phyloP scores from a whole-genome alignment of 306 rosid genomes.

The Prunus dulcis region DNA sequence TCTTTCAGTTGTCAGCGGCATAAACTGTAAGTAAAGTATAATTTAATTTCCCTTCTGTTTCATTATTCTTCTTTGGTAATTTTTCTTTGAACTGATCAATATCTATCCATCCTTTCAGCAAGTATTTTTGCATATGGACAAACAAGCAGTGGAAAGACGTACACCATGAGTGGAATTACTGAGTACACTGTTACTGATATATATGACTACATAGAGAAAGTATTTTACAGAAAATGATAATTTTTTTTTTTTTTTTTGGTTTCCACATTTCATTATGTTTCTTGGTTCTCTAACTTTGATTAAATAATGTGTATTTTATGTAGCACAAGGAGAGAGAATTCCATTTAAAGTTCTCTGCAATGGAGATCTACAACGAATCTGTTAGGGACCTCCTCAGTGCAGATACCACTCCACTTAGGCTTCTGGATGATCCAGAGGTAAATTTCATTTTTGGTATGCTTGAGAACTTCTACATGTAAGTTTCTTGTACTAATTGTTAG shows the following conservation, averaged over 20 bases:
- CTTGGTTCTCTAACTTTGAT: slow-evolving; percentile 25
- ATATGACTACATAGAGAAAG: slow-evolving; percentile 66
- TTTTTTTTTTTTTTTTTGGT: neutral
- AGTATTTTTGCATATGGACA: slow-evolving; percentile 98
- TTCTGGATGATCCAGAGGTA: slow-evolving; percentile 99
- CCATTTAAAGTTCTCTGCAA: slow-evolving; percentile 75
- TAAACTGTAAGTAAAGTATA: slow-evolving; percentile 74
- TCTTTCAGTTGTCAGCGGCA: slow-evolving; percentile 86
- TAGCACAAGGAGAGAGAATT: slow-evolving; percentile 90
- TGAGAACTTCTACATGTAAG: slow-evolving; percentile 9
- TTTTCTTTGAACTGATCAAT: slow-evolving; percentile 12
- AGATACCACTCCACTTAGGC: slow-evolving; percentile 81
- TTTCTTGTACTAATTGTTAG: slow-evolving; percentile 26
- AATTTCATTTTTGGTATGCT: slow-evolving; percentile 23
- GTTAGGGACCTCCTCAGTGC: slow-evolving; percentile 90
- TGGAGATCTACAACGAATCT: slow-evolving; percentile 98
- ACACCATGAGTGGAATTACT: slow-evolving; percentile 90
- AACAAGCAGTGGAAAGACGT: slow-evolving; percentile 98
- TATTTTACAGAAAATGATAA: slow-evolving; percentile 20
- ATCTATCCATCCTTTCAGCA: slow-evolving; percentile 44
- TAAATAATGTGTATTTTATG: slow-evolving; percentile 18
- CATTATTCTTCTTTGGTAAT: slow-evolving; percentile 17
- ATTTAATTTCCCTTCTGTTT: slow-evolving; percentile 7
- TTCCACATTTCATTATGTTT: slow-evolving; percentile 17
- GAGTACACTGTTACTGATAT: slow-evolving; percentile 79